Base-by-base conservation (phyloP, 2,329 filamentous ascomycete species). In the Neocucurbitaria cava region DNA sequence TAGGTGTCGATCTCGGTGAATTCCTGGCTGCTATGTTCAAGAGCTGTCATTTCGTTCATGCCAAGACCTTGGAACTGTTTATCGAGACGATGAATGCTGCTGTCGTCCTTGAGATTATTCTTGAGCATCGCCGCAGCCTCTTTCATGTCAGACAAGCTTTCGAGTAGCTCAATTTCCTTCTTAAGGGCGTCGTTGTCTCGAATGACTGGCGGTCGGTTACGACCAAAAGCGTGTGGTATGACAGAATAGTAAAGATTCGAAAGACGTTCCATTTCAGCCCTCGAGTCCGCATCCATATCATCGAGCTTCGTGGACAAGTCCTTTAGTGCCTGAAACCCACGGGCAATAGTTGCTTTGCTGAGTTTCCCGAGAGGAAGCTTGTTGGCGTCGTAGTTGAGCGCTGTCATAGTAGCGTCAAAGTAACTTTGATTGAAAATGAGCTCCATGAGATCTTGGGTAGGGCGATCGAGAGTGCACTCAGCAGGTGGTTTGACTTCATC, bases 321-420 rank as follows among this genome's bases (percentile, higher is more conserved):
- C 68, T 95, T 94, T 48, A 96, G 81, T 6, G 87, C 81, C 66
- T 91, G 84, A 70, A 91, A 96, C 7, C 92, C 92, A 13, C 84
- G 82, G 24, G 82, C 83, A 61, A 96, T 89, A 18, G 90, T 95
- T 11, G 83, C 78, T 67, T 93, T 92, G 80, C 90, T 91, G 21
- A 96, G 82, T 71, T 95, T 96, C 4, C 92, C 92, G 1, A 96
- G 79, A 0, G 92, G 92, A 36, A 96, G 79, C 73, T 96, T 96
- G 59, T 89, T 81, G 9, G 84, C 81, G 62, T 92, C 88, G 63
- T 92, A 92, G 61, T 90, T 89, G 61, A 91, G 79, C 1, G 83
- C 79, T 1, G 76, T 72, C 87, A 91, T 89, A 31, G 86, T 84
- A 8, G 82, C 82, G 20, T 85, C 80, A 73, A 96, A 92, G 70